A percentile compares a stretch with the other conserved stretches of the same genome.
Conservation (phyloP, 805 yeast species). For the Wickerhamiella sergipiensis region DNA sequence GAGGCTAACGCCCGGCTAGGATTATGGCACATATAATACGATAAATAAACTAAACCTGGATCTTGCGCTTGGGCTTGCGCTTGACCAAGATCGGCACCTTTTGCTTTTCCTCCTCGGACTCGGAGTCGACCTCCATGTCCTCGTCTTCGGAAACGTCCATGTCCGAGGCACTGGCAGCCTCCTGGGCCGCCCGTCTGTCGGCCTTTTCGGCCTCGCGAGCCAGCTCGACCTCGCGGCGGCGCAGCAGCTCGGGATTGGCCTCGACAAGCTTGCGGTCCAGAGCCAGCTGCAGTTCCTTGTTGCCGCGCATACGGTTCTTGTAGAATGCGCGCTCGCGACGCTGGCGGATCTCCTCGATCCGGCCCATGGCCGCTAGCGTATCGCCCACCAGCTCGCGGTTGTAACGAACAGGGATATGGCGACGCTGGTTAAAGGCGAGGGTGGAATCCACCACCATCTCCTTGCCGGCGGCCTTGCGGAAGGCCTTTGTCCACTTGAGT, state of each 20-base stretch:
- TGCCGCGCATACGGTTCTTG: slow-evolving; percentile 98
- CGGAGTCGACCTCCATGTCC: slow-evolving; percentile 29
- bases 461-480: slow-evolving; percentile 97
- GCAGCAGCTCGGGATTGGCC: slow-evolving; percentile 75
- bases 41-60: slow-evolving; percentile 6
- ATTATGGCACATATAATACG: not conserved
- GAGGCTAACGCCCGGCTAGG: no score
- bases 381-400: slow-evolving; percentile 92
- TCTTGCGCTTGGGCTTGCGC: slow-evolving; percentile 45
- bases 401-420: slow-evolving; percentile 96
- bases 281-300: slow-evolving; percentile 73
- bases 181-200: slow-evolving; percentile 34
- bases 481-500: slow-evolving; percentile 96
- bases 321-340: slow-evolving; percentile 97
- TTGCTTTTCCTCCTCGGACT: slow-evolving; percentile 32
- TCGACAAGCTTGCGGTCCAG: slow-evolving; percentile 82
- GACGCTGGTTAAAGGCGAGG: slow-evolving; percentile 88
- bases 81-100: slow-evolving; percentile 43
- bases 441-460: slow-evolving; percentile 97
- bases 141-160: slow-evolving; percentile 32
- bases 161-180: slow-evolving; percentile 26
- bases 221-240: slow-evolving; percentile 86
- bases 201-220: slow-evolving; percentile 53
- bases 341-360: slow-evolving; percentile 90
- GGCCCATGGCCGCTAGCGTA: slow-evolving; percentile 86